Evolutionary conservation across 257 asterid species (phyloP), one percentile per base, ranked within the genome.

Genomic region (Nicotiana benthamiana): DNA sequence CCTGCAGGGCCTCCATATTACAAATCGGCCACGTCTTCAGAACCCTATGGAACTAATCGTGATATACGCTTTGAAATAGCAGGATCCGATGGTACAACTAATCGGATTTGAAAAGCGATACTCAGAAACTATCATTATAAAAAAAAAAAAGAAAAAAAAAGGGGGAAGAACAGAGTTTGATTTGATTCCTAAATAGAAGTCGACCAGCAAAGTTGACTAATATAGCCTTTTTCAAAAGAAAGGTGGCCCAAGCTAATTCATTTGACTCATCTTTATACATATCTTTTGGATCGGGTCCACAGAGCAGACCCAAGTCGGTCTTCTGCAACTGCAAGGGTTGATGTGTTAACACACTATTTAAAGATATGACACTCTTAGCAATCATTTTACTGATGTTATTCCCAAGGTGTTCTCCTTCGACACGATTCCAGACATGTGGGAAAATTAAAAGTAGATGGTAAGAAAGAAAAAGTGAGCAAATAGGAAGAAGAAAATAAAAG

Each of bases 361-460:
- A 85, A 83, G 79, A 75, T 83, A 75, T 75, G 84, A 32, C 90
- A 75, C 60, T 81, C 67, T 85, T 82, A 77, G 79, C 82, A 82
- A 57, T 77, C 81, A 86, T 10, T 86, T 54, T 61, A 82, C 85
- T 79, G 86, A 85, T 82, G 88, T 87, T 40, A 75, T 82, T 80
- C 84, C 83, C 80, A 84, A 26, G 16, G 85, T 68, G 75, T 86
- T 82, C 92, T 77, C 43, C 32, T 82, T 86, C 48, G 84, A 86
- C 93, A 90, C 90, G 89, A 82, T 82, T 87, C 85, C 84, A 7
- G 32, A 12, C 68, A 26, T 32, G 36, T 59, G 53, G 28, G 43
- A 77, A 57, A 46, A 70, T 18, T 11, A 2, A 28, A 15, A 28
- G 46, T 62, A 16, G 4, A 30, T 64, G 32, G 1, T 11, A 64